Evolutionary conservation across 208 protist genomes (phyloP).

Genomic region (Crithidia brevicula): DNA sequence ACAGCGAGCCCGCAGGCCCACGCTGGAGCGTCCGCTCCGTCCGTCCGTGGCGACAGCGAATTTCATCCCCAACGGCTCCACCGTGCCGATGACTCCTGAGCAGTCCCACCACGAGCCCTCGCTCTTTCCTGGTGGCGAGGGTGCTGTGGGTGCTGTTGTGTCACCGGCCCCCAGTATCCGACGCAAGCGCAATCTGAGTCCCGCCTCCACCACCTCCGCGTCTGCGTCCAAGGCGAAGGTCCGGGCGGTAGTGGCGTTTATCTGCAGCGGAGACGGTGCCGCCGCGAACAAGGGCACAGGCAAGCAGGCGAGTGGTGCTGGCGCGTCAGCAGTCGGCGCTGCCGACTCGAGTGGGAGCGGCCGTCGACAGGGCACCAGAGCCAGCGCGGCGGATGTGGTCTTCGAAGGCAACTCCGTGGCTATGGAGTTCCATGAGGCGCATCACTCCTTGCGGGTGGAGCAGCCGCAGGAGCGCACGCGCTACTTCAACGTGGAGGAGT

Average conservation of each 20-base stretch:
- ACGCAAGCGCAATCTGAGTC: not conserved
- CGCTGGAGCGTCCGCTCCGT: constrained; percentile 7
- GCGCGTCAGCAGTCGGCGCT: not conserved
- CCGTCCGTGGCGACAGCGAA: constrained; percentile 15
- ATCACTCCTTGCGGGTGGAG: constrained; percentile 45
- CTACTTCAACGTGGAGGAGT: constrained; percentile 76
- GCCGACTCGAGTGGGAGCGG: not conserved
- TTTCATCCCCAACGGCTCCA: constrained; percentile 12
- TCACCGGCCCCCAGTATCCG: not conserved
- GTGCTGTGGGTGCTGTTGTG: not conserved
- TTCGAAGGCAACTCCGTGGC: constrained; percentile 15
- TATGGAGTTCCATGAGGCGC: constrained; percentile 18
- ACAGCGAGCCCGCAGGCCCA: constrained; percentile 15
- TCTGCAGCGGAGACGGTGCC: not conserved
- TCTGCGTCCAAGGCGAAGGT: constrained; percentile 12
- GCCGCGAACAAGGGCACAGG: not conserved
- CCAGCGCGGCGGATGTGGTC: not conserved
- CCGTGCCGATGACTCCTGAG: constrained; percentile 13
- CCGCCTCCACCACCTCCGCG: not conserved
- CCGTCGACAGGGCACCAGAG: not conserved
- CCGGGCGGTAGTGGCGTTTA: constrained; percentile 29
- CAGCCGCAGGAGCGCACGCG: constrained; percentile 34
- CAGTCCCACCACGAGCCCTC: not conserved
- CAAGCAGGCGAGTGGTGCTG: not conserved
- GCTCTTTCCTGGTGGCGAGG: not conserved